phyloP scores from a whole-genome alignment of 2,329 filamentous ascomycete genomes.

The Aspergillus amoenus region DNA sequence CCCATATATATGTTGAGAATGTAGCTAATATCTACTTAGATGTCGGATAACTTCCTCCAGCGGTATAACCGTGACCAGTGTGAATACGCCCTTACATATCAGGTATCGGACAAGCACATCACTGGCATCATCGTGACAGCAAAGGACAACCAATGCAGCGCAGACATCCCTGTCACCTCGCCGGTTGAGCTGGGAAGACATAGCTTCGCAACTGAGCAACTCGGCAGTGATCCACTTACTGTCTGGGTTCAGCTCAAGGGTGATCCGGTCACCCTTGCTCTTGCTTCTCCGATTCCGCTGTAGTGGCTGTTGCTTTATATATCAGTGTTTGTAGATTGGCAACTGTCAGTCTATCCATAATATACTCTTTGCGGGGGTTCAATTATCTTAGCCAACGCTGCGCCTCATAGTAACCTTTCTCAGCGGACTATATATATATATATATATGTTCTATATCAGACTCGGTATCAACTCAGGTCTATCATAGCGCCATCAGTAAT shows the following conservation, averaged over 20 bases:
- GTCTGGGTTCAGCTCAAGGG: slow-evolving; percentile 52
- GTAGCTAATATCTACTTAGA: slow-evolving; percentile 21
- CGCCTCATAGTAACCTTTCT: no score
- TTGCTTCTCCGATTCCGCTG: slow-evolving; percentile 38
- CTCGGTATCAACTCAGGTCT: no score
- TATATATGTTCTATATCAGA: no score
- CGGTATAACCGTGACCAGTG: slow-evolving; percentile 56
- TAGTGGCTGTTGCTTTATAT: neutral
- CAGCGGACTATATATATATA: no score
- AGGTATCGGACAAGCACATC: slow-evolving; percentile 46
- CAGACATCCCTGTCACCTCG: slow-evolving; percentile 56
- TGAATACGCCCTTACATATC: slow-evolving; percentile 50
- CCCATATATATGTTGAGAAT: neutral
- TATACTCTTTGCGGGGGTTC: no score
- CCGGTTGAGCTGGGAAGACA: slow-evolving; percentile 46
- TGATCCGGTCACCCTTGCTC: slow-evolving; percentile 45
- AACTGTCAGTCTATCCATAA: no score
- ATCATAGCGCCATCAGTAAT: no score
- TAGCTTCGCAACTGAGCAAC: slow-evolving; percentile 50
- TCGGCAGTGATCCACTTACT: slow-evolving; percentile 55
- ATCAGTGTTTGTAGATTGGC: no score
- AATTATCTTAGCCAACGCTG: no score
- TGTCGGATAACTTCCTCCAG: slow-evolving; percentile 51
- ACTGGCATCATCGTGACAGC: slow-evolving; percentile 51
- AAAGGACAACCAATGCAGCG: slow-evolving; percentile 51